Conservation (phyloP, 108 stramenopile genomes). For the Aurantiochytrium sp. region DNA sequence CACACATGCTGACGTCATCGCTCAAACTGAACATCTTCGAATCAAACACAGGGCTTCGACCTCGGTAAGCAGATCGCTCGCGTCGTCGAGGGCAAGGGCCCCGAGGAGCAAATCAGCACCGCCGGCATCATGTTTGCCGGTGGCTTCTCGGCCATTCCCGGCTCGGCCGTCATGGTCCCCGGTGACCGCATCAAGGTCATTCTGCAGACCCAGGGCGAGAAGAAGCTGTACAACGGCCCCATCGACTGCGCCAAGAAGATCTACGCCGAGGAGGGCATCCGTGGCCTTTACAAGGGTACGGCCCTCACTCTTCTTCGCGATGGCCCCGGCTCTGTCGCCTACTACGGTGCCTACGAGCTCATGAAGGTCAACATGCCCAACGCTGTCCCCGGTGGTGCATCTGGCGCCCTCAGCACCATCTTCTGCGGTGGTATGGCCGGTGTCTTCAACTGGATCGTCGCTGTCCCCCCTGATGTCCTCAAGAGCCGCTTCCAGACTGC, state of each 20-base stretch:
- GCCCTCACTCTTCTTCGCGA: slow-evolving; percentile 70
- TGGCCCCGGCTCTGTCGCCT: slow-evolving; percentile 73
- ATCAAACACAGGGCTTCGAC: slow-evolving; percentile 53
- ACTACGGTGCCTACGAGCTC: slow-evolving; percentile 72
- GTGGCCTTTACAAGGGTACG: slow-evolving; percentile 65
- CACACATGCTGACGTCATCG: neutral
- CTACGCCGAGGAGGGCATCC: slow-evolving; percentile 63
- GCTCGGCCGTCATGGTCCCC: slow-evolving; percentile 70
- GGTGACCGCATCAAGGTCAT: slow-evolving; percentile 80
- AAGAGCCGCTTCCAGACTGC: slow-evolving; percentile 74
- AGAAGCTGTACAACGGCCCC: slow-evolving; percentile 55
- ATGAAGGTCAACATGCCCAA: slow-evolving; percentile 58
- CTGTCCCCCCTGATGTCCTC: slow-evolving; percentile 72
- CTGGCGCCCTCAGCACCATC: slow-evolving; percentile 57
- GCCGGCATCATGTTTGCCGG: slow-evolving; percentile 65
- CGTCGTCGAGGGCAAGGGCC: neutral
- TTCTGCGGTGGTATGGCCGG: slow-evolving; percentile 77
- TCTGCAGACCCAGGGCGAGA: slow-evolving; percentile 70
- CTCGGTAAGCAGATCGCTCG: slow-evolving; percentile 58
- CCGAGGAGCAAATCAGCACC: slow-evolving; percentile 49
- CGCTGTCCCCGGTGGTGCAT: slow-evolving; percentile 29
- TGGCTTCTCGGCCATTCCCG: slow-evolving; percentile 67
- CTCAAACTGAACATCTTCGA: neutral
- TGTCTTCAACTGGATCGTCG: slow-evolving; percentile 72
- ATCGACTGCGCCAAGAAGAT: slow-evolving; percentile 58